phyloP scores from a whole-genome alignment of 2,329 filamentous ascomycete species.

The Claviceps cyperi region DNA sequence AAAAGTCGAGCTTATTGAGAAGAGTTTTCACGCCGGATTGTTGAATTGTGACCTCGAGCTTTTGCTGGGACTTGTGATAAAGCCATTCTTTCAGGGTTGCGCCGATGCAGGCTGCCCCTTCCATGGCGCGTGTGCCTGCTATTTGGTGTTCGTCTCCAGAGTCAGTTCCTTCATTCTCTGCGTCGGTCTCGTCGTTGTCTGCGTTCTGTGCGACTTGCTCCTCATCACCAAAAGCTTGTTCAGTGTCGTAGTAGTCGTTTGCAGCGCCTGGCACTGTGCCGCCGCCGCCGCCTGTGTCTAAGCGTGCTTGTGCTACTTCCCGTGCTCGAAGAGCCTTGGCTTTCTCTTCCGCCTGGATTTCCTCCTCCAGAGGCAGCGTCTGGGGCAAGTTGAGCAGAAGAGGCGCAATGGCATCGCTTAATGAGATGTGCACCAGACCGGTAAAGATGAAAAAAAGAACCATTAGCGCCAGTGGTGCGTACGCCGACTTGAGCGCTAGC shows the following conservation, averaged over 20 bases:
- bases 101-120: constrained; percentile 23
- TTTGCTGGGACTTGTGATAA: constrained; percentile 23
- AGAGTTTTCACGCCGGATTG: constrained; percentile 15
- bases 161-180: constrained; percentile 12
- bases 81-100: constrained; percentile 19
- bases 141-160: constrained; percentile 14
- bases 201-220: constrained; percentile 7
- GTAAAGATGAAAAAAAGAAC: constrained; percentile 63
- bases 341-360: constrained; percentile 28
- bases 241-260: constrained; percentile 21
- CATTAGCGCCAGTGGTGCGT: constrained; percentile 62
- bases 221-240: constrained; percentile 22
- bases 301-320: constrained; percentile 11
- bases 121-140: constrained; percentile 19
- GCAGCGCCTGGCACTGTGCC: constrained; percentile 13
- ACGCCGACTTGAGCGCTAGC: constrained; percentile 53
- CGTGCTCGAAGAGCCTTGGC: constrained; percentile 27
- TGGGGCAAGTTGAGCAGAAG: constrained; percentile 68
- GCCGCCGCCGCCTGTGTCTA: constrained; percentile 6
- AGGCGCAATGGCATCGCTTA: constrained; percentile 61
- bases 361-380: constrained; percentile 45
- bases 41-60: constrained; percentile 13
- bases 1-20: constrained; percentile 14
- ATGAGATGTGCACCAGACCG: constrained; percentile 56
- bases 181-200: constrained; percentile 16